Evolutionary conservation across 805 yeast genomes (phyloP), one percentile per base, ranked within the genome.

Genomic region (Kodamaea sagamina): DNA sequence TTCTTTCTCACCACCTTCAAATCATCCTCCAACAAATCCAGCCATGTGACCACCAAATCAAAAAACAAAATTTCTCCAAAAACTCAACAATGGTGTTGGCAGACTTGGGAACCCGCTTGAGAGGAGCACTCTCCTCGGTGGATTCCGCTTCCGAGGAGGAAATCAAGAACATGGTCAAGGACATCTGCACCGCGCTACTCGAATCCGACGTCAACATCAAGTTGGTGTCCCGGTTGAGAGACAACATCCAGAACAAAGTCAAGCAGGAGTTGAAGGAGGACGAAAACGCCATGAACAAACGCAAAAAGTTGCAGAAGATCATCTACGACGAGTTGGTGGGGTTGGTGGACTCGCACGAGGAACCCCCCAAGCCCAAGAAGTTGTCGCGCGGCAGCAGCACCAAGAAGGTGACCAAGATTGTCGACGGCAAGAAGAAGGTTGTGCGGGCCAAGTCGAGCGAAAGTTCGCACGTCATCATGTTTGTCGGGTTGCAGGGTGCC

Each of bases 401-500:
- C 13, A 39, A 34, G 15, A 24, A 35, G 18, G 38, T 50, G 4
- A 50, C 53, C 27, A 57, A 59, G 41, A 41, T 55, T 4, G 52
- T 50, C 18, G 58, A 58, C 34, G 70, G 71, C 13, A 63, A 63
- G 42, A 61, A 55, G 47, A 53, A 47, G 43, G 50, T 55, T 11
- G 47, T 57, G 4, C 53, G 48, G 40, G 47, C 47, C 13, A 53
- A 44, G 25, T 56, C 68, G 25, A 38, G 35, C 10, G 46, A 41
- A 10, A 29, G 38, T 15, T 49, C 52, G 6, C 72, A 85, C 58
- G 86, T 92, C 24, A 85, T 93, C 51, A 93, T 93, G 99, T 86
- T 93, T 75, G 99, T 93, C 46, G 99, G 99, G 61, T 73, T 93
- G 47, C 99, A 93, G 65, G 99, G 99, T 71, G 93, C 98, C 9